phyloP scores from a whole-genome alignment of 768 basidiomycete species.

The Trametes sanguinea region DNA sequence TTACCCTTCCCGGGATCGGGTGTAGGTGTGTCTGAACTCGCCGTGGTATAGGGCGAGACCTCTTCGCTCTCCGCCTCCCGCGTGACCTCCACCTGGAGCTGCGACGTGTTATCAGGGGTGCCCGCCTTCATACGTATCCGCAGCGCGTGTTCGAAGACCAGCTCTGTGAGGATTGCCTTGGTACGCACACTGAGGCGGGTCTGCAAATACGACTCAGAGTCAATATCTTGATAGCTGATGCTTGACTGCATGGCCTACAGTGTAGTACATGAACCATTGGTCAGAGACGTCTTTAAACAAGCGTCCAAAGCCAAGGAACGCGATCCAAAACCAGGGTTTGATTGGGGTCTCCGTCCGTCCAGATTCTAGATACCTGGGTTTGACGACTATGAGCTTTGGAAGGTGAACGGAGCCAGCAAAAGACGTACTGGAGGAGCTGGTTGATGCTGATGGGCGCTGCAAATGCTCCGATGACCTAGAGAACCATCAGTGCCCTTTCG shows the following conservation, averaged over 20 bases:
- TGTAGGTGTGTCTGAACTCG: conserved; percentile 3
- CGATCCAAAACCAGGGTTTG: conserved; percentile 54
- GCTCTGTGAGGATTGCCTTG: conserved; percentile 54
- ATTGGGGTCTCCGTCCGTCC: conserved; percentile 38
- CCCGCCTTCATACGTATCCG: conserved; percentile 62
- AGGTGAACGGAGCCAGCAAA: too few relatives aligned
- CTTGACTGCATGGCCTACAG: conserved; percentile 20
- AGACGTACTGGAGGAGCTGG: conserved; percentile 36
- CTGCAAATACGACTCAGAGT: background rate
- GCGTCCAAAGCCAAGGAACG: conserved; percentile 37
- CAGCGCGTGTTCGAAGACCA: conserved; percentile 58
- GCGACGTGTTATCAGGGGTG: too few relatives aligned
- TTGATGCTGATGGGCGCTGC: conserved; percentile 39
- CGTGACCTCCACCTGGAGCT: too few relatives aligned
- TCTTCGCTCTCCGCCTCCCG: too few relatives aligned
- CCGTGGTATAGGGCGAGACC: background rate
- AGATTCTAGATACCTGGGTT: conserved; percentile 38
- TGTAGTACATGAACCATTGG: conserved; percentile 44
- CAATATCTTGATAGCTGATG: too few relatives aligned
- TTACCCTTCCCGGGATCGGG: background rate
- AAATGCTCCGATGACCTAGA: conserved; percentile 18
- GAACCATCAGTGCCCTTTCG: background rate
- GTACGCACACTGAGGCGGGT: conserved; percentile 51
- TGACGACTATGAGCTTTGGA: background rate
- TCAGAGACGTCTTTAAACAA: conserved; percentile 38